Evolutionary conservation across 1,284 basidiomycete genomes (phyloP), one percentile per base, ranked within the genome.

Genomic region (Ceratobasidium sp.): DNA sequence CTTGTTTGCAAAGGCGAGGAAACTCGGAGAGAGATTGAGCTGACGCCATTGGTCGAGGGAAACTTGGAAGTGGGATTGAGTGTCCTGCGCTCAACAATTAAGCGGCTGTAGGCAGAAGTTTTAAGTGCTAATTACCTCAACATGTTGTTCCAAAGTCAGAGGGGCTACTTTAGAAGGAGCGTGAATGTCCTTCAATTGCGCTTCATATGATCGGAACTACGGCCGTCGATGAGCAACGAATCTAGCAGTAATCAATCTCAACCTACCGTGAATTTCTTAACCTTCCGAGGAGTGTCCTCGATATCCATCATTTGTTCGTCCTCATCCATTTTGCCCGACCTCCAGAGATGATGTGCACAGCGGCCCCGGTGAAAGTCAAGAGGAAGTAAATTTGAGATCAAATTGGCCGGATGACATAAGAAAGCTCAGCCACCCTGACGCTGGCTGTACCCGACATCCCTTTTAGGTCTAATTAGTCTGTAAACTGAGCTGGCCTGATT

Each of bases 11-110:
- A 96, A 94, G 26, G 87, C 84, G 76, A 94, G 85, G 83, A 96
- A 97, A 0, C 90, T 87, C 0, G 91, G 89, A 0, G 93, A 88
- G 35, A 97, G 89, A 82, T 94, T 95, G 69, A 96, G 88, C 79
- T 94, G 91, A 78, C 88, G 86, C 91, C 92, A 94, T 79, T 92
- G 89, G 33, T 89, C 85, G 35, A 95, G 85, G 0, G 90, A 87
- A 80, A 88, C 86, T 76, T 90, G 88, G 81, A 94, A 94, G 81
- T 92, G 90, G 0, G 91, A 93, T 77, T 90, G 88, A 80, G 89
- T 88, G 78, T 94, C 91, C 91, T 93, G 75, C 0, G 60, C 17
- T 35, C 45, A 79, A 58, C 37, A 77, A 47, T 78, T 63, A 63
- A 39, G 26, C 17, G 37, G 51, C 42, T 15, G 8, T 61, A 74